Percentiles rank a stretch among this genome's conserved stretches.
Evolutionary conservation across 2,329 filamentous ascomycete species (phyloP).

Genomic region (Colletotrichum lentis): DNA sequence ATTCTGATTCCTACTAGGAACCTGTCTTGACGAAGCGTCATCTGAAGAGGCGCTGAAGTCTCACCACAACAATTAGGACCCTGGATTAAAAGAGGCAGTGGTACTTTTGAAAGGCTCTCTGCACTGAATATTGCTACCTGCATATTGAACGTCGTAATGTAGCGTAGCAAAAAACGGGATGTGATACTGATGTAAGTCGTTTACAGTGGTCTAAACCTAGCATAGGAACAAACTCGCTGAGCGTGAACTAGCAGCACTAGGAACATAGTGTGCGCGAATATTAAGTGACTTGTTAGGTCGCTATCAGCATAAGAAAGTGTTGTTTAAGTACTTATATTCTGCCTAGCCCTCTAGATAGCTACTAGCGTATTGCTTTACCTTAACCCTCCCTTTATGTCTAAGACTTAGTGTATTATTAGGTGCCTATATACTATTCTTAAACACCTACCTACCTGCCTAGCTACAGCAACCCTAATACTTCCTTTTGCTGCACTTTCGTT

Average conservation of each 20-base stretch:
- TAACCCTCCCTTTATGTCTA: neutral
- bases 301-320: constrained; percentile 21
- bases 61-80: too few species aligned
- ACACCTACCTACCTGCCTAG: neutral
- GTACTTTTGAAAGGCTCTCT: neutral
- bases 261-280: constrained; percentile 32
- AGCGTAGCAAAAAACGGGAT: neutral
- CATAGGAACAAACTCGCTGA: neutral
- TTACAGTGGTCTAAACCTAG: constrained; percentile 1
- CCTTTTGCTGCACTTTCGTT: neutral
- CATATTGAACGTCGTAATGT: neutral
- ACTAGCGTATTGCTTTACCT: constrained; percentile 5
- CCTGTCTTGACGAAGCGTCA: neutral
- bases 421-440: neutral
- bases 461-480: neutral
- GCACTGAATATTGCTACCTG: neutral
- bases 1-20: too few species aligned
- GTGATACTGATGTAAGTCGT: constrained; percentile 4
- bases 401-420: neutral
- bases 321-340: constrained; percentile 20
- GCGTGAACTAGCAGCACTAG: neutral
- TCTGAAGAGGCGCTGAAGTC: too few species aligned
- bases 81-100: neutral
- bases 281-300: constrained; percentile 11
- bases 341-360: neutral